These are phyloP conservation scores for Leptographium galeiforme DNA, from an alignment of 2,329 filamentous ascomycete species.

Conservation along the genomic window DNA sequence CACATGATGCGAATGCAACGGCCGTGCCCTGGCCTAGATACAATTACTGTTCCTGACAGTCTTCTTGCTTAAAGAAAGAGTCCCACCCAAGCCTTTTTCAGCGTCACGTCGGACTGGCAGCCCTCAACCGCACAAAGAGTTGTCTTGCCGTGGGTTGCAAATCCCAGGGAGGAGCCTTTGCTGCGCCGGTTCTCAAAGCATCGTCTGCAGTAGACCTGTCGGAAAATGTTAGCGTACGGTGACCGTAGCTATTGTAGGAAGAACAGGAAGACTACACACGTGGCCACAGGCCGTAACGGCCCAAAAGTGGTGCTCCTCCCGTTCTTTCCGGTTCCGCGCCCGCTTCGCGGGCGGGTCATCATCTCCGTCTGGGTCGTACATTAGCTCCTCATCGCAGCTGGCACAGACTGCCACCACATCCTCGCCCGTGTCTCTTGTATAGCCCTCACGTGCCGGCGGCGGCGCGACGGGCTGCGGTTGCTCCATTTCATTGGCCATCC, in stretches of 20 bases:
- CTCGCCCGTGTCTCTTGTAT: slow-evolving; percentile 62
- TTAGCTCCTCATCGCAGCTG: slow-evolving; percentile 73
- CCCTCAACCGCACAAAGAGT: slow-evolving; percentile 42
- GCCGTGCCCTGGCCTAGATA: not conserved
- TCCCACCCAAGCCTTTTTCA: slow-evolving; percentile 47
- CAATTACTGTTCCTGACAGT: not conserved
- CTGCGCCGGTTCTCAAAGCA: slow-evolving; percentile 44
- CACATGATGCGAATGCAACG: not conserved
- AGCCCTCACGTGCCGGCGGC: slow-evolving; percentile 56
- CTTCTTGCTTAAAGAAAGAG: slow-evolving; percentile 35
- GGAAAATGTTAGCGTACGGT: not conserved
- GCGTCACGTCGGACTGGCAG: slow-evolving; percentile 38
- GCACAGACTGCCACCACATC: slow-evolving; percentile 70
- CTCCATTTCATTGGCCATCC: not conserved
- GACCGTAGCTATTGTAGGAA: not conserved
- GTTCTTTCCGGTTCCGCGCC: slow-evolving; percentile 32
- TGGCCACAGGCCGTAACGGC: slow-evolving; percentile 84
- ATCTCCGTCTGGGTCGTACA: slow-evolving; percentile 44
- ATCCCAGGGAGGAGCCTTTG: slow-evolving; percentile 18
- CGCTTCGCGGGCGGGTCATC: slow-evolving; percentile 22
- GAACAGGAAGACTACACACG: slow-evolving; percentile 36
- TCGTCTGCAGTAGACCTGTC: slow-evolving; percentile 47
- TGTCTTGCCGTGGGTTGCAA: slow-evolving; percentile 21
- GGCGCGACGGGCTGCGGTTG: slow-evolving; percentile 49
- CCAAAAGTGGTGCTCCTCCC: slow-evolving; percentile 77